Evolutionary conservation across 2,329 filamentous ascomycete genomes (phyloP), one percentile per base, ranked within the genome.

Genomic region (Colletotrichum caudatum): DNA sequence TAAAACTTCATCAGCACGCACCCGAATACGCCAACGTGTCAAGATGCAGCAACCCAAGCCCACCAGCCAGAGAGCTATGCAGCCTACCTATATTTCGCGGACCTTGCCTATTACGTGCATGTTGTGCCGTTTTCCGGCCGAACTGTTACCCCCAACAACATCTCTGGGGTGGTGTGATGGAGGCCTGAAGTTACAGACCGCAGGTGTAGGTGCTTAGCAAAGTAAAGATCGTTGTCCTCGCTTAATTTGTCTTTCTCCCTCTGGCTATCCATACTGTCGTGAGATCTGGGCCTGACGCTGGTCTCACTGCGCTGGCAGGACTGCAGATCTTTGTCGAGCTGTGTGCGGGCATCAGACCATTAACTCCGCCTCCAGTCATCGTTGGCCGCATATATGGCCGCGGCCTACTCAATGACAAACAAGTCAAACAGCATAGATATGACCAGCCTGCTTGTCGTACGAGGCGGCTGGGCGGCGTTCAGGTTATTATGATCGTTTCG

Each of bases 331-430:
- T 61, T 69, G 54, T 29, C 68, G 46, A 60, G 29, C 23, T 39
- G 44, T 59, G 64, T 69, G 37, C 51, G 53, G 69, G 69, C 39
- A 69, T 69, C 69, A 72, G 69, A 72, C 65, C 69, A 72, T 72
- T 35, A 41, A 53, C 69, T 72, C 69, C 65, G 65, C 65, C 64
- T 35, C 59, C 53, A 48, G 41, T 67, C 51, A 35, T 48, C 54
- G 54, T 64, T 50, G 69, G 69, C 66, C 58, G 69, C 69, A 69
- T 69, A 69, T 69, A 60, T 60, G 29, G 66, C 51, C 69, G 65
- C 46, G 56, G 54, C 65, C 69, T 69, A 37, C 59, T 64, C 39
- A 53, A 51, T 64, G 46, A 46, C 53, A 64, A 62, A 59, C 69
- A 69, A 41, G 39, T 56, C 44, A 35, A 69, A 46, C 51, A 48